phyloP scores from a whole-genome alignment of 805 yeast species.

The Babjeviella inositovora region DNA sequence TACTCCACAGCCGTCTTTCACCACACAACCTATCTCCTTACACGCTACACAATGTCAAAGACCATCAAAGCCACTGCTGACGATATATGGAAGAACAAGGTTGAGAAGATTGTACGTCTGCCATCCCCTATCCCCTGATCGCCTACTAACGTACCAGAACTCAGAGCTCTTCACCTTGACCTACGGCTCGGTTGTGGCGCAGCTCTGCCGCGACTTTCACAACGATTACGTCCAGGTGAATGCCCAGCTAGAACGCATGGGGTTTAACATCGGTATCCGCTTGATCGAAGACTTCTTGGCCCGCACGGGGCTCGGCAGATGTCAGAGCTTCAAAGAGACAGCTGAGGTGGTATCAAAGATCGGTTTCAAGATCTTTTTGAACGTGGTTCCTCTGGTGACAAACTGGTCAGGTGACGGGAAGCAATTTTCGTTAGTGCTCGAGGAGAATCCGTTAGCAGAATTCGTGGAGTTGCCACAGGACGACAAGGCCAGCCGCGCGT shows the following conservation, averaged over 20 bases:
- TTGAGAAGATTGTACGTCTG: constrained; percentile 65
- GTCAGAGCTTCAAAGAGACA: constrained; percentile 67
- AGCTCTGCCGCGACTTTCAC: constrained; percentile 70
- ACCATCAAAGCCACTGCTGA: constrained; percentile 46
- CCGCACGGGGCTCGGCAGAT: constrained; percentile 72
- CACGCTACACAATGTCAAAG: constrained; percentile 13
- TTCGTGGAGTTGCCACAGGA: constrained; percentile 90
- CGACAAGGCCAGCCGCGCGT: constrained; percentile 44
- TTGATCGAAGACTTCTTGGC: constrained; percentile 88
- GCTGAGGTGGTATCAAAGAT: constrained; percentile 75
- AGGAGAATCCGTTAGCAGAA: constrained; percentile 85
- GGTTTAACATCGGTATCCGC: constrained; percentile 84
- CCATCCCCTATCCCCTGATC: not conserved
- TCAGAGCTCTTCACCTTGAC: constrained; percentile 90
- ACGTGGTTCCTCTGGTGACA: constrained; percentile 59
- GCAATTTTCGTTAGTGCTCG: constrained; percentile 54
- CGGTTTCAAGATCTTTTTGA: constrained; percentile 83
- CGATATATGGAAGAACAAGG: constrained; percentile 80
- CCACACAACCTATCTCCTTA: not conserved
- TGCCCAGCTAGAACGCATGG: constrained; percentile 79
- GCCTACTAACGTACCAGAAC: constrained; percentile 24
- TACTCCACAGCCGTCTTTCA: constrained; percentile 1
- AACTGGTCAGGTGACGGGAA: constrained; percentile 69
- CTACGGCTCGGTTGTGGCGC: constrained; percentile 88
- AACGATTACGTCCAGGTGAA: constrained; percentile 70